Evolutionary conservation across 23 red algal species (phyloP).

Genomic region (Gracilaria gracilis): DNA sequence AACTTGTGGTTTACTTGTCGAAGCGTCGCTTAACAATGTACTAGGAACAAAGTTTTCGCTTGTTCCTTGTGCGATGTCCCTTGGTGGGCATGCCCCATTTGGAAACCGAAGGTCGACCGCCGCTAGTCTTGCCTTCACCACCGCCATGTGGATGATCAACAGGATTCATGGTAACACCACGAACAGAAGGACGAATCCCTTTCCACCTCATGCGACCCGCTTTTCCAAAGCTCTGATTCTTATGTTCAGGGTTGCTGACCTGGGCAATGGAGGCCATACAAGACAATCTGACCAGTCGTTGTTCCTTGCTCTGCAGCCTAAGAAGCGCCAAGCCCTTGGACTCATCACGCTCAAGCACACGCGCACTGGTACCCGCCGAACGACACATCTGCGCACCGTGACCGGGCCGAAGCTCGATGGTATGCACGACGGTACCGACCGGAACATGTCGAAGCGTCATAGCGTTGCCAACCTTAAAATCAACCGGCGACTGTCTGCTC

Average conservation of each 20-base stretch:
- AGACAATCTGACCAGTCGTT: slow-evolving; percentile 79
- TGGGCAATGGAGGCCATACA: slow-evolving; percentile 95
- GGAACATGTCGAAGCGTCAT: slow-evolving; percentile 89
- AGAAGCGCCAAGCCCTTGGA: slow-evolving; percentile 75
- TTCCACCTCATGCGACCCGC: slow-evolving; percentile 91
- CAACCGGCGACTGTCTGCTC: slow-evolving; percentile 50
- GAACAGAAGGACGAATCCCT: slow-evolving; percentile 80
- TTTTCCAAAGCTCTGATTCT: slow-evolving; percentile 94
- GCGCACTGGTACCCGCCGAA: slow-evolving; percentile 92
- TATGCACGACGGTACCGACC: slow-evolving; percentile 92
- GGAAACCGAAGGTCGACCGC: slow-evolving; percentile 89
- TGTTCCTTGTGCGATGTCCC: slow-evolving; percentile 83
- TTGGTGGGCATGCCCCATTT: slow-evolving; percentile 96
- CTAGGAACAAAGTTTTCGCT: slow-evolving; percentile 53
- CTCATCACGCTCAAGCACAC: slow-evolving; percentile 81
- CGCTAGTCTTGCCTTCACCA: slow-evolving; percentile 90
- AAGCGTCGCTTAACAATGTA: slow-evolving; percentile 72
- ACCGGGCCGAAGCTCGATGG: slow-evolving; percentile 91
- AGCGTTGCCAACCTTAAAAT: slow-evolving; percentile 93
- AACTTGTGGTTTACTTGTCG: slow-evolving; percentile 41
- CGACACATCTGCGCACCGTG: slow-evolving; percentile 85
- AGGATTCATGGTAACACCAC: slow-evolving; percentile 99
- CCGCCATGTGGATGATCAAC: slow-evolving; percentile 98
- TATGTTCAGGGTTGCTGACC: slow-evolving; percentile 96
- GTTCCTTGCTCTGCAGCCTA: slow-evolving; percentile 86